These are phyloP conservation scores for Priceomyces fermenticarens DNA, from an alignment of 805 yeast genomes.

Conservation along the genomic window DNA sequence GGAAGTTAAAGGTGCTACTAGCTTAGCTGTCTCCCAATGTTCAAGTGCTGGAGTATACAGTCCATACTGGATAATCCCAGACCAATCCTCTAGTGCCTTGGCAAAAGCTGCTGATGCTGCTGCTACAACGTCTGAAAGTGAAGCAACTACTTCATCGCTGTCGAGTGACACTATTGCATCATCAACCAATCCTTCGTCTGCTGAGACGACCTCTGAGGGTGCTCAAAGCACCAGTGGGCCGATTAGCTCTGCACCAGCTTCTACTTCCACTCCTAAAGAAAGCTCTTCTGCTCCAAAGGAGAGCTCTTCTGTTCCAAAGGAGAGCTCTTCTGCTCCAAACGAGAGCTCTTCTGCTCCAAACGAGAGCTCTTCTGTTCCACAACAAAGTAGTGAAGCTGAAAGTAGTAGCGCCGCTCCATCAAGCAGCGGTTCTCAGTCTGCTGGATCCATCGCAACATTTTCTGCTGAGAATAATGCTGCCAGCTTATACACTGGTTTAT, in stretches of 20 bases:
- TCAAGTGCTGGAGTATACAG: conserved; percentile 30
- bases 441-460: not conserved
- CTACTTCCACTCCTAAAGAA: not conserved
- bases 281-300: conserved; percentile 1
- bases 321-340: not conserved
- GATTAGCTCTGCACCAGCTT: not conserved
- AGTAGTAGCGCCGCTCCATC: no score
- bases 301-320: not conserved
- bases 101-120: conserved; percentile 21
- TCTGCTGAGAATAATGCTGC: not conserved
- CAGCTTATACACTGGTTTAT: not conserved
- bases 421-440: no score
- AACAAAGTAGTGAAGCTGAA: no score
- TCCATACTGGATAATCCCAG: conserved; percentile 31
- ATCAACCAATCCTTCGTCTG: not conserved
- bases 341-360: not conserved
- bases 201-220: conserved; percentile 1
- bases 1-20: conserved; percentile 24
- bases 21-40: conserved; percentile 31
- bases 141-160: conserved; percentile 9
- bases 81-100: conserved; percentile 21
- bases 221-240: conserved; percentile 1
- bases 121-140: conserved; percentile 11
- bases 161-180: conserved; percentile 3
- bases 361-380: no score